Percentiles rank a stretch among this genome's conserved stretches.
Evolutionary conservation across 176 grass and related monocot genomes (phyloP).

Genomic region (Carex littledalei): DNA sequence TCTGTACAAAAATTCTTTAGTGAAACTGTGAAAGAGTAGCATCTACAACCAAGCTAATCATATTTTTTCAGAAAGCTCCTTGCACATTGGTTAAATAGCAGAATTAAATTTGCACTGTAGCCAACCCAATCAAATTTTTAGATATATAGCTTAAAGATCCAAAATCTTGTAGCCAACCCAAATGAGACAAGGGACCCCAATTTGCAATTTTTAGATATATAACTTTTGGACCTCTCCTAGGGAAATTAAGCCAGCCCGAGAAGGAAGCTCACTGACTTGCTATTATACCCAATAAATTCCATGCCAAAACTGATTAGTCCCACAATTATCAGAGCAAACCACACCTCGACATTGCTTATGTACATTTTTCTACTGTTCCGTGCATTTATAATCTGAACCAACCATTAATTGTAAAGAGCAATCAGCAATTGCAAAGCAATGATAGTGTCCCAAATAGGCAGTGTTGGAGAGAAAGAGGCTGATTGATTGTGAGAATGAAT

Average conservation of each 20-base stretch:
- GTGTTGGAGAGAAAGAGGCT: slow-evolving; percentile 42
- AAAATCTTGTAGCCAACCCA: too few species aligned
- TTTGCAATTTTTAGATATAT: too few species aligned
- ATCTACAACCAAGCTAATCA: too few species aligned
- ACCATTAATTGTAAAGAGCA: background rate
- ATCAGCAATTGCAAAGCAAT: background rate
- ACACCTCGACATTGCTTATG: slow-evolving; percentile 39
- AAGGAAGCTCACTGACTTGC: slow-evolving; percentile 51
- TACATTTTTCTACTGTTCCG: slow-evolving; percentile 11
- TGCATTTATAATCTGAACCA: slow-evolving; percentile 10
- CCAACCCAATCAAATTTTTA: too few species aligned
- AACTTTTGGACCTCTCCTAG: slow-evolving; percentile 37
- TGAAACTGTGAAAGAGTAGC: too few species aligned
- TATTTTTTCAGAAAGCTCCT: too few species aligned
- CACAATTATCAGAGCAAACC: slow-evolving; percentile 33
- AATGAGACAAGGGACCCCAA: too few species aligned
- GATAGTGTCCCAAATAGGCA: slow-evolving; percentile 16
- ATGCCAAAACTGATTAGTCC: background rate
- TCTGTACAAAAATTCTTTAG: too few species aligned
- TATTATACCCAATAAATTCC: slow-evolving; percentile 30
- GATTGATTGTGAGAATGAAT: slow-evolving; percentile 30
- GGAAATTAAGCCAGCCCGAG: slow-evolving; percentile 37
- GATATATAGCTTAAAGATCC: too few species aligned
- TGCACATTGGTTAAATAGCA: too few species aligned
- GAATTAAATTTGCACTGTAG: too few species aligned